phyloP scores from a whole-genome alignment of 1,284 basidiomycete genomes.

The Ganoderma leucocontextum region DNA sequence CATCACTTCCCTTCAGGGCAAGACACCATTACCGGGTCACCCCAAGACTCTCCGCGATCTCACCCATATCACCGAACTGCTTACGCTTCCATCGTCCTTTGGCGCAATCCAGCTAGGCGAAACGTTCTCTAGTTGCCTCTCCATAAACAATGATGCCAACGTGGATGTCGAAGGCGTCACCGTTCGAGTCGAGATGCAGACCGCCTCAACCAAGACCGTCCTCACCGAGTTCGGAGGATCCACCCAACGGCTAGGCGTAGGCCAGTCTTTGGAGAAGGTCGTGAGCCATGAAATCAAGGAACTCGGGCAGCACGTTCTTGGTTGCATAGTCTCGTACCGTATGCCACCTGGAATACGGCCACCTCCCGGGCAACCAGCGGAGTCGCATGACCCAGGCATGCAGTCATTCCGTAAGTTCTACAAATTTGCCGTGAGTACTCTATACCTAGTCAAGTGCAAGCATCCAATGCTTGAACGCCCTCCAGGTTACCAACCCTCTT shows the following conservation, averaged over 20 bases:
- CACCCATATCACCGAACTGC: conserved; percentile 72
- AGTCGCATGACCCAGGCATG: conserved; percentile 61
- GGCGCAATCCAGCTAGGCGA: conserved; percentile 84
- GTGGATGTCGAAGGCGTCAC: conserved; percentile 65
- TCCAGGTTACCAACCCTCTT: conserved; percentile 72
- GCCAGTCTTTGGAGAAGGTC: conserved; percentile 69
- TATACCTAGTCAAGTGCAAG: neutral
- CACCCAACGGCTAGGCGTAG: conserved; percentile 53
- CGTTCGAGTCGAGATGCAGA: conserved; percentile 81
- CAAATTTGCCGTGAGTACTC: conserved; percentile 79
- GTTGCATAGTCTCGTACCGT: conserved; percentile 77
- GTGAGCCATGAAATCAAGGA: conserved; percentile 86
- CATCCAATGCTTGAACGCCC: neutral
- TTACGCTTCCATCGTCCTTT: conserved; percentile 80
- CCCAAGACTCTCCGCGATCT: conserved; percentile 85
- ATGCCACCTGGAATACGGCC: conserved; percentile 62
- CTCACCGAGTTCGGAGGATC: conserved; percentile 71
- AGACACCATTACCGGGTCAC: conserved; percentile 69
- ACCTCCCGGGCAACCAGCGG: conserved; percentile 53
- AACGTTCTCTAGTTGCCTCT: conserved; percentile 80
- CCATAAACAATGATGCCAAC: conserved; percentile 79
- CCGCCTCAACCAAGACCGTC: conserved; percentile 66
- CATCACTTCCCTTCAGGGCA: conserved; percentile 79
- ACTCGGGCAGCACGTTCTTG: conserved; percentile 82
- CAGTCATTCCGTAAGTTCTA: conserved; percentile 88